phyloP scores from a whole-genome alignment of 352 stramenopile genomes.

The Bremia lactucae region DNA sequence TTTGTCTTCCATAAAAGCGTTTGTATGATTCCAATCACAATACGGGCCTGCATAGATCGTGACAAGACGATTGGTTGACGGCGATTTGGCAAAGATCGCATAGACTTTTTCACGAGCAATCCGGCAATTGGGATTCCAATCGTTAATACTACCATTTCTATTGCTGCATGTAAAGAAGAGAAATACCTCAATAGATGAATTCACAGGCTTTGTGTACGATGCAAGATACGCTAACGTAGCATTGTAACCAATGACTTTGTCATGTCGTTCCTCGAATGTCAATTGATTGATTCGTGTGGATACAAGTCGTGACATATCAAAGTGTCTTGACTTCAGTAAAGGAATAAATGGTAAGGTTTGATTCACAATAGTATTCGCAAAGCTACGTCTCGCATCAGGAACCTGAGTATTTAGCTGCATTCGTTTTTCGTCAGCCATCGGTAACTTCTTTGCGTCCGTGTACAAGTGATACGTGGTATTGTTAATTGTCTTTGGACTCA shows the following conservation, averaged over 20 bases:
- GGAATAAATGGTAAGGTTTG: background rate
- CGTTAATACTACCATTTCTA: constrained; percentile 23
- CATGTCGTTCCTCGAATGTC: constrained; percentile 35
- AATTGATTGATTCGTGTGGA: constrained; percentile 5
- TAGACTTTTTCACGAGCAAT: constrained; percentile 39
- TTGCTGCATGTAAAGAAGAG: constrained; percentile 64
- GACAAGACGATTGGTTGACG: constrained; percentile 38
- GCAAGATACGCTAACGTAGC: constrained; percentile 37
- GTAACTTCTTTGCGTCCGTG: too few relatives aligned
- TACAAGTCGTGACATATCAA: constrained; percentile 19
- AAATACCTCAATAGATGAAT: constrained; percentile 36
- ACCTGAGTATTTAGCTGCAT: background rate
- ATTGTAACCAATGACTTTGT: constrained; percentile 36
- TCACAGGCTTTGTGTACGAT: constrained; percentile 20
- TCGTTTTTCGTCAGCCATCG: constrained; percentile 1
- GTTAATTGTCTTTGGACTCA: too few relatives aligned
- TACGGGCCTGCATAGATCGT: constrained; percentile 44
- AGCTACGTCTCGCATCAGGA: background rate
- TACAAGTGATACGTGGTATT: too few relatives aligned
- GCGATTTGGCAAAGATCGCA: constrained; percentile 43
- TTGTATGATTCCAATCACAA: constrained; percentile 40
- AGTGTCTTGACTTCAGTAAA: constrained; percentile 1
- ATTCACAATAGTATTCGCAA: too few relatives aligned
- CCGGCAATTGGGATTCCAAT: constrained; percentile 42
- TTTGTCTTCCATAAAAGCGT: constrained; percentile 43